phyloP scores from a whole-genome alignment of 2,329 filamentous ascomycete species.

The Fusarium proliferatum region DNA sequence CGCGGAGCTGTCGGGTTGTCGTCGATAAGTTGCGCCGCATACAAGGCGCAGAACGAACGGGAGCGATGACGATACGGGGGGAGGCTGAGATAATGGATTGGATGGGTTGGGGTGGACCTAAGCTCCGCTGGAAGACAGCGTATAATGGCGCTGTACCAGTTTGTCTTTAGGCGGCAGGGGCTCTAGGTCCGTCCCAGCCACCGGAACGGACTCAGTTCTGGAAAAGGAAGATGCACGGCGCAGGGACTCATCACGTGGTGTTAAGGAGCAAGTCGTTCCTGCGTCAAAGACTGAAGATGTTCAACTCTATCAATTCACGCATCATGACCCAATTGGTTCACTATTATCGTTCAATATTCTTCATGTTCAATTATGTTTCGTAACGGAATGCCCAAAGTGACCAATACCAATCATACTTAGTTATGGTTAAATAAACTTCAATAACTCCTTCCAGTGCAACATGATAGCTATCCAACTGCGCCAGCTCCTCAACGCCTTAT shows the following conservation, averaged over 20 bases:
- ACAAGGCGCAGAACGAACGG: constrained; percentile 40
- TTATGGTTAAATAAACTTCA: neutral
- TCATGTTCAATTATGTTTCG: constrained; percentile 6
- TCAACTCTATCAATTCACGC: neutral
- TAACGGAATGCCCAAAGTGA: neutral
- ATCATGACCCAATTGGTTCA: neutral
- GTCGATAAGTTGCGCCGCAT: constrained; percentile 43
- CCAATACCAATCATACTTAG: constrained; percentile 6
- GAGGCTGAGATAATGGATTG: constrained; percentile 47
- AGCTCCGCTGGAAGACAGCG: constrained; percentile 33
- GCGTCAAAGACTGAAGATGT: neutral
- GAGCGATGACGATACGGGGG: constrained; percentile 47
- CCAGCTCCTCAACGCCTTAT: neutral
- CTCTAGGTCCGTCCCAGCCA: constrained; percentile 17
- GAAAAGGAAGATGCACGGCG: neutral
- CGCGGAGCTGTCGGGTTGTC: constrained; percentile 34
- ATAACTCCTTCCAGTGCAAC: constrained; percentile 18
- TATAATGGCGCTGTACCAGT: constrained; percentile 39
- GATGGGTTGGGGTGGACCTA: constrained; percentile 41
- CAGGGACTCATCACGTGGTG: constrained; percentile 33
- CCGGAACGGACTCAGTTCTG: constrained; percentile 6
- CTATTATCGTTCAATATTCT: neutral
- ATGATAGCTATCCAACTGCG: neutral
- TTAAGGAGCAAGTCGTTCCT: neutral
- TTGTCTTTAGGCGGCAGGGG: constrained; percentile 37